These are phyloP conservation scores for Paxillus involutus DNA, from an alignment of 768 basidiomycete genomes.

Conservation along the genomic window DNA sequence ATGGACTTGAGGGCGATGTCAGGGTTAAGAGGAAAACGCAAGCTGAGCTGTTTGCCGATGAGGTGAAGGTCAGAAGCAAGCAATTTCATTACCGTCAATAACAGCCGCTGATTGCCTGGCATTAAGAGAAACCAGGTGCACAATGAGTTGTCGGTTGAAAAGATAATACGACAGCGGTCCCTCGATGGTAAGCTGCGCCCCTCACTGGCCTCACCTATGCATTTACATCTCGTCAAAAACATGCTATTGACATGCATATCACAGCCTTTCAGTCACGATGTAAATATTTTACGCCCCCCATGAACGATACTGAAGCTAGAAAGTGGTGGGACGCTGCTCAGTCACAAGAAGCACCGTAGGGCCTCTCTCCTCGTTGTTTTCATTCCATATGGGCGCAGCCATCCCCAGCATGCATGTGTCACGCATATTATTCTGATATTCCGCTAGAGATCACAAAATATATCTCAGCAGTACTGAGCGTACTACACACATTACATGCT, in stretches of 20 bases:
- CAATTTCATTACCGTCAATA: constrained; percentile 28
- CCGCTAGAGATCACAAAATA: neutral
- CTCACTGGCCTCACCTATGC: constrained; percentile 7
- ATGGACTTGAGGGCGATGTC: constrained; percentile 44
- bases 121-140: constrained; percentile 68
- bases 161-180: constrained; percentile 67
- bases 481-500: constrained; percentile 4
- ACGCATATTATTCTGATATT: constrained; percentile 9
- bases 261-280: constrained; percentile 80
- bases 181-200: constrained; percentile 55
- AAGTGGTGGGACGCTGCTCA: constrained; percentile 52
- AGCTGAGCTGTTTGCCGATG: constrained; percentile 59
- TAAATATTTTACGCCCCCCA: constrained; percentile 72
- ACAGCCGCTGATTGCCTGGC: constrained; percentile 26
- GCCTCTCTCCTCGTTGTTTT: constrained; percentile 31
- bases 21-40: constrained; percentile 49
- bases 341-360: constrained; percentile 33
- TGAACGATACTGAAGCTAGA: constrained; percentile 54
- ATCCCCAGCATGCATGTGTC: constrained; percentile 12
- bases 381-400: constrained; percentile 18
- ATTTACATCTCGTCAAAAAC: constrained; percentile 7
- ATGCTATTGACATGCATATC: constrained; percentile 13
- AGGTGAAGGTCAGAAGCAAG: constrained; percentile 61
- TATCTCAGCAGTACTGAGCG: constrained; percentile 2
- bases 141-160: constrained; percentile 73